Conservation (phyloP, 768 basidiomycete genomes). For the Lactarius akahatsu region DNA sequence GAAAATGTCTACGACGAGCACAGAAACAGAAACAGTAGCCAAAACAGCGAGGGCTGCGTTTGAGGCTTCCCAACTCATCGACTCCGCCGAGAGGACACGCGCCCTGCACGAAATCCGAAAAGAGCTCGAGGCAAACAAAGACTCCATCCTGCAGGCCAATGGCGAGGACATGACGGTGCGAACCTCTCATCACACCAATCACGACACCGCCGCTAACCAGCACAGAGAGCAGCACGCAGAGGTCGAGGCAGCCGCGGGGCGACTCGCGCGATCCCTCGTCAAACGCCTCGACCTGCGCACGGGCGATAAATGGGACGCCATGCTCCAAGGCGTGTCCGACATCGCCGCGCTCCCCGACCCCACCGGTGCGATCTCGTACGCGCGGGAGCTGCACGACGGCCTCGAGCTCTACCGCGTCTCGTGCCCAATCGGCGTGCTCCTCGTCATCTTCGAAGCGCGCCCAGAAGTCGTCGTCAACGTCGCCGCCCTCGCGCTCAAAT, state of each 20-base stretch:
- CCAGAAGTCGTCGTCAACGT: constrained; percentile 99
- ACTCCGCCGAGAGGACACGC: constrained; percentile 60
- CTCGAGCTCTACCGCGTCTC: constrained; percentile 92
- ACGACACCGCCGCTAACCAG: not conserved
- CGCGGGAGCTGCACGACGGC: constrained; percentile 81
- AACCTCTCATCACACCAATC: too few relatives aligned
- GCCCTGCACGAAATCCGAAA: constrained; percentile 71
- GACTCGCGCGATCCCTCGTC: constrained; percentile 80
- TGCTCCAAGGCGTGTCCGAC: constrained; percentile 87
- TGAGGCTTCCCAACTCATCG: constrained; percentile 79
- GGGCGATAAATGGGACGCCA: constrained; percentile 89
- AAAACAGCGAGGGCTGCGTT: constrained; percentile 80
- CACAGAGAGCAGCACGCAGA: constrained; percentile 67
- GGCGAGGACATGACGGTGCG: constrained; percentile 57
- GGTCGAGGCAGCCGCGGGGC: constrained; percentile 64
- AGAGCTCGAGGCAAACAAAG: constrained; percentile 63
- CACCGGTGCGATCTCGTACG: constrained; percentile 82
- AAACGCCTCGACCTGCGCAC: constrained; percentile 78
- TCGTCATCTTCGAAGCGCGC: constrained; percentile 96
- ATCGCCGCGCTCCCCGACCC: constrained; percentile 87
- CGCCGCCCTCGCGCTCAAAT: constrained; percentile 93
- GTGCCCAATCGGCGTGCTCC: constrained; percentile 92
- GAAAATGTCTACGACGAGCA: constrained; percentile 8
- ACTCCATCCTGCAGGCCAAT: constrained; percentile 78
- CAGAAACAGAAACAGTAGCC: constrained; percentile 62